Percentiles rank a stretch among this genome's conserved stretches.
phyloP scores from a whole-genome alignment of 2,329 filamentous ascomycete species.

The Diaporthe sp. region DNA sequence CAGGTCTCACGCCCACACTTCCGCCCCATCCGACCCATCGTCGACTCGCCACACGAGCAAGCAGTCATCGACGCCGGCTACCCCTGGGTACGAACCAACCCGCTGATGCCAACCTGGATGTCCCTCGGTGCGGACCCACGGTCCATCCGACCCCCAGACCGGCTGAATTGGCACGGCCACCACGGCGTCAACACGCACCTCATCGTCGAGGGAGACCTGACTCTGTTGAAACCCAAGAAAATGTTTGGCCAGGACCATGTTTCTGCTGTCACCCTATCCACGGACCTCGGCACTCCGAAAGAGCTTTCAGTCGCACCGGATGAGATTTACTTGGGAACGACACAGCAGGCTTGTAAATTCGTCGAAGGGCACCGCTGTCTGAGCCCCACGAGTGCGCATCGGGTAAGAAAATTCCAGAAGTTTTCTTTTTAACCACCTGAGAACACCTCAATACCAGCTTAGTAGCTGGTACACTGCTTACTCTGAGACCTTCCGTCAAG shows the following conservation, averaged over 20 bases:
- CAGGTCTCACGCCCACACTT: conserved; percentile 1
- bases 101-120: not conserved
- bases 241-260: not conserved
- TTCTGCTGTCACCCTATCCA: not conserved
- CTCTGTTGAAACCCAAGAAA: not conserved
- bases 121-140: not conserved
- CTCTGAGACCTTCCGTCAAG: no score
- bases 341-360: not conserved
- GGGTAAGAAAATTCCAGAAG: not conserved
- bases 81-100: conserved; percentile 4
- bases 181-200: conserved; percentile 51
- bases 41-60: not conserved
- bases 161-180: conserved; percentile 41
- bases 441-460: not conserved
- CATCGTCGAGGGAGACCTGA: conserved; percentile 52
- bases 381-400: not conserved
- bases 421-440: not conserved
- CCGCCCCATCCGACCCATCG: not conserved
- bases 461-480: not conserved
- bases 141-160: not conserved
- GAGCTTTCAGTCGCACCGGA: not conserved
- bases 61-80: conserved; percentile 22
- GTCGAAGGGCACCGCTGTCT: conserved; percentile 19
- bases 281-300: not conserved
- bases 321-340: not conserved